Evolutionary conservation across 805 yeast species (phyloP).

Genomic region (Candida methanosorbosa): DNA sequence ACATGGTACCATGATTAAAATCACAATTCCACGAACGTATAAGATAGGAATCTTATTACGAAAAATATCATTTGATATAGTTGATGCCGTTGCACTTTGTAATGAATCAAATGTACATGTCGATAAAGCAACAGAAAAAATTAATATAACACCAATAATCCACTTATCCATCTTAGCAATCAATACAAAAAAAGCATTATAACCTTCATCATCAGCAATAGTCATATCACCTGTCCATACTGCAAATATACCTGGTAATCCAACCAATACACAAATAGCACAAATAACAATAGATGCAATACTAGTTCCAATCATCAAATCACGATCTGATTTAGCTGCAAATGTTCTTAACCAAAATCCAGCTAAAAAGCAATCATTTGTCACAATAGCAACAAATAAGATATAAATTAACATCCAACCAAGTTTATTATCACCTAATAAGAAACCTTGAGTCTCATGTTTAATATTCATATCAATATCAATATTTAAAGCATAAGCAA

Average conservation of each 20-base stretch:
- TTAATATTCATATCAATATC: slow-evolving; percentile 51
- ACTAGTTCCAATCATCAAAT: slow-evolving; percentile 64
- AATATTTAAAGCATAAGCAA: slow-evolving; percentile 72
- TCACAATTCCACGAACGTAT: slow-evolving; percentile 63
- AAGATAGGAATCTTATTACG: slow-evolving; percentile 65
- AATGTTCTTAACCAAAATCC: slow-evolving; percentile 95
- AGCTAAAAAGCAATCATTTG: slow-evolving; percentile 83
- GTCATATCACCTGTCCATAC: slow-evolving; percentile 78
- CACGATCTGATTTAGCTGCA: slow-evolving; percentile 73
- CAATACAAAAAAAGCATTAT: slow-evolving; percentile 64
- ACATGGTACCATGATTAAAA: slow-evolving; percentile 76
- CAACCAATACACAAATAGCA: slow-evolving; percentile 60
- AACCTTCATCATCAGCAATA: slow-evolving; percentile 46
- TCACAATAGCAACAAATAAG: slow-evolving; percentile 74
- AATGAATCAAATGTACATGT: slow-evolving; percentile 86
- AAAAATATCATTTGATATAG: slow-evolving; percentile 84
- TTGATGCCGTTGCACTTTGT: slow-evolving; percentile 82
- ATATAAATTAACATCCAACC: slow-evolving; percentile 91
- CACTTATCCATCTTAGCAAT: slow-evolving; percentile 71
- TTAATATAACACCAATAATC: slow-evolving; percentile 77
- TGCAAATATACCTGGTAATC: slow-evolving; percentile 78
- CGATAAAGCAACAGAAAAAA: slow-evolving; percentile 64
- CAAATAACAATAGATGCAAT: slow-evolving; percentile 65
- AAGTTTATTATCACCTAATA: slow-evolving; percentile 56
- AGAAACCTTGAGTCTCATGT: slow-evolving; percentile 53